phyloP scores from a whole-genome alignment of 495 filamentous ascomycete genomes.

The Neurospora pannonica region DNA sequence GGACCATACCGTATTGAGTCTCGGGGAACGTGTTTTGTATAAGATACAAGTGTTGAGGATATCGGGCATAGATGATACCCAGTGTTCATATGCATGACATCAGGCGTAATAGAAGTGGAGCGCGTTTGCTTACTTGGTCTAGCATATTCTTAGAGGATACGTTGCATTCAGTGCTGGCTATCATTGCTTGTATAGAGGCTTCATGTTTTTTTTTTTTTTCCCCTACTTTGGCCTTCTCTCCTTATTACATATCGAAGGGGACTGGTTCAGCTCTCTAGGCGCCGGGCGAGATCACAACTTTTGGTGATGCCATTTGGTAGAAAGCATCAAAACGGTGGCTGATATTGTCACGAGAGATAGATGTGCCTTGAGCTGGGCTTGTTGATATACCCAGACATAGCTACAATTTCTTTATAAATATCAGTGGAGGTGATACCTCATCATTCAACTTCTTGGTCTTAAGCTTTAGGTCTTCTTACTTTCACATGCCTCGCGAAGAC shows the following conservation, averaged over 20 bases:
- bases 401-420: background rate
- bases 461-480: background rate
- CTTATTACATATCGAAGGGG: background rate
- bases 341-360: background rate
- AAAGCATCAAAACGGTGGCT: background rate
- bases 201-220: background rate
- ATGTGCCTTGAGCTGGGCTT: background rate
- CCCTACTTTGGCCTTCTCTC: background rate
- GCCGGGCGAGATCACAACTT: background rate
- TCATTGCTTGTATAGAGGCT: background rate
- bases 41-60: background rate
- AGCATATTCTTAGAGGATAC: background rate
- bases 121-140: background rate
- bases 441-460: background rate
- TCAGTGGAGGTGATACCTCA: background rate
- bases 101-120: background rate
- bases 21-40: background rate
- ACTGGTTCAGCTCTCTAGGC: background rate
- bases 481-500: background rate
- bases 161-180: background rate
- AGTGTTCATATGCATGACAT: background rate
- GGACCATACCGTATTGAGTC: background rate
- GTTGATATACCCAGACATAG: background rate
- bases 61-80: background rate
- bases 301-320: background rate